Conservation (phyloP, 805 yeast species). For the Blastobotrys parvus region DNA sequence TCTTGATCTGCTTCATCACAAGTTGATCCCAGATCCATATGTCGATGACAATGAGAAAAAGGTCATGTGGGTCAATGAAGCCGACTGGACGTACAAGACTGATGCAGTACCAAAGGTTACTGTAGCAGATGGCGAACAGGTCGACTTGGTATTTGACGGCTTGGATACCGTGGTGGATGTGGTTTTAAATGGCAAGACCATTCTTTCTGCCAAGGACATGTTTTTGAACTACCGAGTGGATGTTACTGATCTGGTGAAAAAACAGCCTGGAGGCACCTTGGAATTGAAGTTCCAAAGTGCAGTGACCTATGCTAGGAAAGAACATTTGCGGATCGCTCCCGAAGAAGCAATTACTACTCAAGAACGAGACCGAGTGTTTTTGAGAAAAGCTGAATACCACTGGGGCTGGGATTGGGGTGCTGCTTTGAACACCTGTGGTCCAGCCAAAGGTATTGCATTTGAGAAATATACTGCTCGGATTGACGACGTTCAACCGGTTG, state of each 20-base stretch:
- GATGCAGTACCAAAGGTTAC: not conserved
- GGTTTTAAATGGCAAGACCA: constrained; percentile 4
- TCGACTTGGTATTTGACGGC: constrained; percentile 14
- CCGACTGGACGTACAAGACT: constrained; percentile 38
- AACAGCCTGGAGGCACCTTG: not conserved
- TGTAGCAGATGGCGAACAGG: constrained; percentile 4
- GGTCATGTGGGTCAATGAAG: constrained; percentile 43
- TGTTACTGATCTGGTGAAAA: not conserved
- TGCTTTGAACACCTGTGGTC: constrained; percentile 36
- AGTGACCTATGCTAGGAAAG: constrained; percentile 5
- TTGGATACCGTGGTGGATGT: constrained; percentile 16
- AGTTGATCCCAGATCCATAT: constrained; percentile 39
- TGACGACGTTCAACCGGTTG: constrained; percentile 14
- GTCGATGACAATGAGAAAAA: constrained; percentile 33
- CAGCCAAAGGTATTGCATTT: constrained; percentile 32
- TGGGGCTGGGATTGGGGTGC: constrained; percentile 56
- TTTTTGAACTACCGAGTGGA: constrained; percentile 3
- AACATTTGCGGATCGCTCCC: constrained; percentile 7
- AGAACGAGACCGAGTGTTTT: constrained; percentile 34
- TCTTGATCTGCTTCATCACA: constrained; percentile 32
- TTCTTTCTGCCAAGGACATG: constrained; percentile 4
- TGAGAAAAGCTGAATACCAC: constrained; percentile 45
- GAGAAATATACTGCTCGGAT: constrained; percentile 19
- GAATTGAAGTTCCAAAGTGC: constrained; percentile 10
- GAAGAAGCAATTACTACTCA: constrained; percentile 26